Evolutionary conservation across 1,284 basidiomycete genomes (phyloP).

Genomic region (Vanrija humicola): DNA sequence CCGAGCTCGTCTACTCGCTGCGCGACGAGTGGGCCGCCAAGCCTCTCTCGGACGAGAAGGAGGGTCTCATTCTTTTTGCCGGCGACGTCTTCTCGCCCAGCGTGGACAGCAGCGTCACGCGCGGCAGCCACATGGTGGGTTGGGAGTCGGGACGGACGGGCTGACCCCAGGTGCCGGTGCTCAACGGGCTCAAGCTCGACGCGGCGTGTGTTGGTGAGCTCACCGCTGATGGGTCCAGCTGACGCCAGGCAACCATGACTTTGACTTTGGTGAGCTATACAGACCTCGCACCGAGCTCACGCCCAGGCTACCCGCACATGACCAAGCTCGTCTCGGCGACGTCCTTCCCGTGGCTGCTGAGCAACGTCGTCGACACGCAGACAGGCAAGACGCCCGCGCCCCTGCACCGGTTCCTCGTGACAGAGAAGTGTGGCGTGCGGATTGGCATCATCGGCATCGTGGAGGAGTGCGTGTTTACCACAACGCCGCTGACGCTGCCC

Average conservation of each 20-base stretch:
- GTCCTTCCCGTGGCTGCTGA: slow-evolving; percentile 67
- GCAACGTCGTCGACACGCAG: slow-evolving; percentile 65
- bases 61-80: slow-evolving; percentile 79
- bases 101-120: slow-evolving; percentile 78
- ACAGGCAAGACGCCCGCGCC: slow-evolving; percentile 60
- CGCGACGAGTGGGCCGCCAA: slow-evolving; percentile 37
- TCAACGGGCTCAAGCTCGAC: slow-evolving; percentile 57
- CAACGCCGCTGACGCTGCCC: neutral
- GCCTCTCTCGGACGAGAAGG: slow-evolving; percentile 50
- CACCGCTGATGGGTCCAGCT: slow-evolving; percentile 2
- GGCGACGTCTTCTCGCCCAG: slow-evolving; percentile 84
- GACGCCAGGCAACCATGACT: slow-evolving; percentile 71
- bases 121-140: slow-evolving; percentile 85
- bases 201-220: slow-evolving; percentile 39
- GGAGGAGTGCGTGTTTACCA: slow-evolving; percentile 58
- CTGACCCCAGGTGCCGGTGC: slow-evolving; percentile 63
- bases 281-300: neutral
- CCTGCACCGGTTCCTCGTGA: slow-evolving; percentile 59
- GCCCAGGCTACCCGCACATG: slow-evolving; percentile 71
- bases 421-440: slow-evolving; percentile 64
- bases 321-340: slow-evolving; percentile 67
- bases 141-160: neutral
- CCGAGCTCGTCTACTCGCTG: slow-evolving; percentile 37
- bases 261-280: slow-evolving; percentile 59
- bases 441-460: slow-evolving; percentile 79